Conservation (phyloP, 2,329 filamentous ascomycete species). For the Fusarium illudens region DNA sequence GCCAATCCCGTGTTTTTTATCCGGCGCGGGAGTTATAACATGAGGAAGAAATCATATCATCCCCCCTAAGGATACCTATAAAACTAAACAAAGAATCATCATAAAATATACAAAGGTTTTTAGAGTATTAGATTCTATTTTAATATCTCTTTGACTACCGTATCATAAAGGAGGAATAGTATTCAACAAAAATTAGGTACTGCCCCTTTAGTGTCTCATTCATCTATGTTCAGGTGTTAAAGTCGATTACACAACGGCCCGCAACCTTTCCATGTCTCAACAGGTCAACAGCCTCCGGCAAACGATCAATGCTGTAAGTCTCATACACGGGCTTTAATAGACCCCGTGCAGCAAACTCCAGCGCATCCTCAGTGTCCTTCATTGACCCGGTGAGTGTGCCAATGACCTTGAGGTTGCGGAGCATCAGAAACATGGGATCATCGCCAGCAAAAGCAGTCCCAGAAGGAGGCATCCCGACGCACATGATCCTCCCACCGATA, state of each 20-base stretch:
- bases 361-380: not conserved
- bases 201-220: no score
- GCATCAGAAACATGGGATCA: conserved; percentile 9
- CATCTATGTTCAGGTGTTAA: not conserved
- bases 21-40: no score
- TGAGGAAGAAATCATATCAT: no score
- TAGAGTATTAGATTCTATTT: no score
- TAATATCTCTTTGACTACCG: no score
- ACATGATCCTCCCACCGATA: conserved; percentile 22
- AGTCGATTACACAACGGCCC: not conserved
- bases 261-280: not conserved
- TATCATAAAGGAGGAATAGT: no score
- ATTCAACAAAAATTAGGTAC: no score
- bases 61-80: no score
- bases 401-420: conserved; percentile 9
- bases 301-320: not conserved
- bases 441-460: conserved; percentile 9
- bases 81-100: no score
- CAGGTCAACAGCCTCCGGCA: not conserved
- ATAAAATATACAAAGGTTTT: no score
- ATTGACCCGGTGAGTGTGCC: conserved; percentile 6
- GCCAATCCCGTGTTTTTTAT: no score
- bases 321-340: not conserved
- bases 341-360: not conserved
- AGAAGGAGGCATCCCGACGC: conserved; percentile 6